These are phyloP conservation scores for Tremellales sp. DNA, from an alignment of 1,284 basidiomycete genomes.

Conservation along the genomic window DNA sequence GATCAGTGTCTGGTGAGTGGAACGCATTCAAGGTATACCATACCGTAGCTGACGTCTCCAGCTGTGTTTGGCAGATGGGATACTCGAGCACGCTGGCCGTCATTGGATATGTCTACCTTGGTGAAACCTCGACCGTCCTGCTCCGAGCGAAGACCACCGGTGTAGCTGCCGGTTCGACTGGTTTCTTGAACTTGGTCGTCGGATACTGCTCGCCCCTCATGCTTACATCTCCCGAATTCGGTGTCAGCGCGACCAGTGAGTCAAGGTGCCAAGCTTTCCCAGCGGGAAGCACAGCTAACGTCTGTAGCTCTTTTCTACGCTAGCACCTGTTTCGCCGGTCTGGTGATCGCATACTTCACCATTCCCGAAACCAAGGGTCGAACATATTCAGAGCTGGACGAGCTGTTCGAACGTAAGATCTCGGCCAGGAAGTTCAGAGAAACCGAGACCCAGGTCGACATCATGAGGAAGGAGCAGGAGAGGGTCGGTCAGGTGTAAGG, in stretches of 20 bases:
- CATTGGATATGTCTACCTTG: conserved; percentile 10
- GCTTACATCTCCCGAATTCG: conserved; percentile 8
- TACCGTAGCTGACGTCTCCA: neutral
- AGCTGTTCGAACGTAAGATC: conserved; percentile 16
- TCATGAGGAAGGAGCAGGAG: neutral
- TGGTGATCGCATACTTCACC: conserved; percentile 11
- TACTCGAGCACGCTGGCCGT: conserved; percentile 19
- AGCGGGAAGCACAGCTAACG: neutral
- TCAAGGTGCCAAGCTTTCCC: neutral
- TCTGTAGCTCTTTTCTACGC: conserved; percentile 16
- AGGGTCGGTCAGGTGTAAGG: too few relatives aligned
- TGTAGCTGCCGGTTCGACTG: conserved; percentile 6
- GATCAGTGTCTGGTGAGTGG: neutral
- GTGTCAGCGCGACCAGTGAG: neutral
- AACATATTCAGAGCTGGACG: conserved; percentile 11
- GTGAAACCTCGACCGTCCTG: conserved; percentile 9
- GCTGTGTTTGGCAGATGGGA: conserved; percentile 16
- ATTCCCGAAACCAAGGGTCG: conserved; percentile 11
- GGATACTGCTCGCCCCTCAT: conserved; percentile 12
- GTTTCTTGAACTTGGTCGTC: conserved; percentile 10
- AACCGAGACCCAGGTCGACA: conserved; percentile 5
- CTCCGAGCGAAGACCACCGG: conserved; percentile 19
- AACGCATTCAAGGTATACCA: neutral
- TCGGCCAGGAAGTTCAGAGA: conserved; percentile 7
- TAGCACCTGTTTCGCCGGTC: conserved; percentile 1